These are phyloP conservation scores for Dactylellina leptospora DNA, from an alignment of 2,329 filamentous ascomycete genomes.

Conservation along the genomic window DNA sequence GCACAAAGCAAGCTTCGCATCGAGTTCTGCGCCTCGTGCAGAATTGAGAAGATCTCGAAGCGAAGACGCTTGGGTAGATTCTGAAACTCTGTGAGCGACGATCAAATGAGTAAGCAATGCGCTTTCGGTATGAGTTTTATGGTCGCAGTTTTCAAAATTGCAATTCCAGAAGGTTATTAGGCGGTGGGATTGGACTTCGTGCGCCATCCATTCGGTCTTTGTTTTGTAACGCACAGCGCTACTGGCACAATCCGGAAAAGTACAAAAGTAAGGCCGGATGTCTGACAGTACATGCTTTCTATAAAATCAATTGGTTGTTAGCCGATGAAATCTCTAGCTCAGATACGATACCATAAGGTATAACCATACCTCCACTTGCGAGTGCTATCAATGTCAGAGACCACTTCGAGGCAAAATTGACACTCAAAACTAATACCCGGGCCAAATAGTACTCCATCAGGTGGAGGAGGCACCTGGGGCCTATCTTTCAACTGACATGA, in stretches of 20 bases:
- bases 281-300: conserved; percentile 15
- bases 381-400: conserved; percentile 4
- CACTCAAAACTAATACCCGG: background rate
- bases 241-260: background rate
- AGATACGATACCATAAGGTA: background rate
- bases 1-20: background rate
- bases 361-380: conserved; percentile 14
- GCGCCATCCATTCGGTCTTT: conserved; percentile 11
- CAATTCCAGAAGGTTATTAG: conserved; percentile 12
- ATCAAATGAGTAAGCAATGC: background rate
- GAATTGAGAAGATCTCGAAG: background rate
- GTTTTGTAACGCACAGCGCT: conserved; percentile 4
- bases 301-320: background rate
- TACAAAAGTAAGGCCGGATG: conserved; percentile 15
- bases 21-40: background rate
- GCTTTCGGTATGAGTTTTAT: background rate
- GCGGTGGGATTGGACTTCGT: conserved; percentile 11
- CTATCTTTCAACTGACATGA: background rate
- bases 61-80: too few relatives aligned
- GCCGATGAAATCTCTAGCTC: background rate
- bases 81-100: background rate
- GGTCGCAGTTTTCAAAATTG: background rate
- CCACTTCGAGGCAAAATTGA: conserved; percentile 3
- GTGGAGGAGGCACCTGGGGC: conserved; percentile 6
- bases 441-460: background rate